These are phyloP conservation scores for Clarireedia sp. DNA, from an alignment of 2,329 filamentous ascomycete genomes.

Conservation along the genomic window DNA sequence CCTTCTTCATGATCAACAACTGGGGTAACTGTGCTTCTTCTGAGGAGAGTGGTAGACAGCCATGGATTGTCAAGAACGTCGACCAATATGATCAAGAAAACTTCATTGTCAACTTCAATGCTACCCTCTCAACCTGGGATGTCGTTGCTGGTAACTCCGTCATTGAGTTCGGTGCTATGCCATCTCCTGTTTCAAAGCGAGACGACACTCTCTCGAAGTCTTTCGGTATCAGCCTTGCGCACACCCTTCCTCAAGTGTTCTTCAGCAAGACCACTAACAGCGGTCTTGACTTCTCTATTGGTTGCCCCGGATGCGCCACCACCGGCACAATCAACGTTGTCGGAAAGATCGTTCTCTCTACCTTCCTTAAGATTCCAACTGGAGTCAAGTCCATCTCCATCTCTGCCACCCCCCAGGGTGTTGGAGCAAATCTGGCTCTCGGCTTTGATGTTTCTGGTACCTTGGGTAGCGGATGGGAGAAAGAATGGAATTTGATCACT, in stretches of 20 bases:
- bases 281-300: conserved; percentile 7
- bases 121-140: conserved; percentile 7
- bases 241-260: conserved; percentile 3
- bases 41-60: conserved; percentile 3
- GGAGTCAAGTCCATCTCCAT: conserved; percentile 3
- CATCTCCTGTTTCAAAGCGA: neutral
- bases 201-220: neutral
- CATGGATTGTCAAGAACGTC: conserved; percentile 6
- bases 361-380: neutral
- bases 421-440: conserved; percentile 8
- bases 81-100: conserved; percentile 6
- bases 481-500: conserved; percentile 7
- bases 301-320: conserved; percentile 1
- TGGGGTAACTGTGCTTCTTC: conserved; percentile 2
- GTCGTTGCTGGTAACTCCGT: neutral
- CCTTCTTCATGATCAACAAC: conserved; percentile 10
- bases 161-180: conserved; percentile 1
- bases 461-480: conserved; percentile 6
- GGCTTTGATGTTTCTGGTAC: conserved; percentile 5
- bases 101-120: conserved; percentile 9
- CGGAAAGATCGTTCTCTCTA: conserved; percentile 5
- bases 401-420: neutral
- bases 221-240: neutral
- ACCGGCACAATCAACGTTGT: neutral
- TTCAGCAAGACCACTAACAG: conserved; percentile 5